Percentiles rank a stretch among this genome's conserved stretches.
Conservation (phyloP, 2,329 filamentous ascomycete species). For the Calonectria hawksworthii region DNA sequence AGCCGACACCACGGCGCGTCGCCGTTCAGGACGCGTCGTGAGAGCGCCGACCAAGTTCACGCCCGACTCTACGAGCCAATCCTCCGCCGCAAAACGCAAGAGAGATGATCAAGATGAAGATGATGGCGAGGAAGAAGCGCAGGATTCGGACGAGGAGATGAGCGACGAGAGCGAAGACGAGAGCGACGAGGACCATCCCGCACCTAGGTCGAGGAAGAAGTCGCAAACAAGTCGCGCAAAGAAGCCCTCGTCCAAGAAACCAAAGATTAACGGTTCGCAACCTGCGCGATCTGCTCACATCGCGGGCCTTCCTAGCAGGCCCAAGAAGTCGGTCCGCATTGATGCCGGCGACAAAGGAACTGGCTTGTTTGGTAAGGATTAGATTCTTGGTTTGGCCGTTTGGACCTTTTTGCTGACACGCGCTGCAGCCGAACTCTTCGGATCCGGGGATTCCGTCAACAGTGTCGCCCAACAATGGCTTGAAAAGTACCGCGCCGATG, state of each 20-base stretch:
- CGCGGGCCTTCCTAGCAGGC: slow-evolving; percentile 64
- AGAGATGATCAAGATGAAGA: slow-evolving; percentile 60
- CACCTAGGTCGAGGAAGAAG: slow-evolving; percentile 55
- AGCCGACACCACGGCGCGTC: slow-evolving; percentile 67
- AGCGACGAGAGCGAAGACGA: slow-evolving; percentile 63
- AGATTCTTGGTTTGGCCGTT: background rate
- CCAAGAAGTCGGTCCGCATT: slow-evolving; percentile 69
- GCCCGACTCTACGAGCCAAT: slow-evolving; percentile 59
- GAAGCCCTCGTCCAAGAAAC: slow-evolving; percentile 74
- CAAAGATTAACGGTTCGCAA: slow-evolving; percentile 71
- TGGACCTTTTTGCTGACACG: slow-evolving; percentile 37
- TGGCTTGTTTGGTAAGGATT: slow-evolving; percentile 67
- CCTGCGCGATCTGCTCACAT: slow-evolving; percentile 53
- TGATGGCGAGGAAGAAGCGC: slow-evolving; percentile 63
- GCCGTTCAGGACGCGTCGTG: slow-evolving; percentile 78
- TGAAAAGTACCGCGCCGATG: slow-evolving; percentile 68
- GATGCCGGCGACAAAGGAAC: slow-evolving; percentile 66
- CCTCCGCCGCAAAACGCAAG: slow-evolving; percentile 69
- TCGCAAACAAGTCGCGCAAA: slow-evolving; percentile 61
- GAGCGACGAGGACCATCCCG: slow-evolving; percentile 58
- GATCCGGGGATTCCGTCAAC: slow-evolving; percentile 68
- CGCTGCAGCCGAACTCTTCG: slow-evolving; percentile 72
- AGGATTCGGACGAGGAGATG: slow-evolving; percentile 61
- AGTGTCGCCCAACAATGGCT: slow-evolving; percentile 74
- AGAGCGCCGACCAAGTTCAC: slow-evolving; percentile 72